Percentiles rank a stretch among this genome's conserved stretches.
These are phyloP conservation scores for Theileria equi DNA, from an alignment of 169 alveolate genomes.

Conservation along the genomic window DNA sequence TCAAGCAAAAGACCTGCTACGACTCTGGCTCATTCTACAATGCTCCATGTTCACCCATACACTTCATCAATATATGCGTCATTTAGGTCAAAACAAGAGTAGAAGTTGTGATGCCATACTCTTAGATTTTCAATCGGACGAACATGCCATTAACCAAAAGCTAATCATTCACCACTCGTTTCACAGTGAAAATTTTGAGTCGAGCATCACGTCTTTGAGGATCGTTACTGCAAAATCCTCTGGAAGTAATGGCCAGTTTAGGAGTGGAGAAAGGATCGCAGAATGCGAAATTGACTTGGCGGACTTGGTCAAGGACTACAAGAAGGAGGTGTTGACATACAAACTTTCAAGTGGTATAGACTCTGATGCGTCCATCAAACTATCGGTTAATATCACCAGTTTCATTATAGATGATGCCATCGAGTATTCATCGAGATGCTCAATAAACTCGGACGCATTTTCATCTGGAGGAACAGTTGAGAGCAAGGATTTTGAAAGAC, in stretches of 20 bases:
- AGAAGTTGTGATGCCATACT: slow-evolving; percentile 24
- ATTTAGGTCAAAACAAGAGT: slow-evolving; percentile 32
- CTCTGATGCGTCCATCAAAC: slow-evolving; percentile 10
- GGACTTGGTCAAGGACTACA: background rate
- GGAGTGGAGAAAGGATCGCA: slow-evolving; percentile 12
- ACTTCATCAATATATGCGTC: background rate
- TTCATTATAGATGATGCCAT: slow-evolving; percentile 3
- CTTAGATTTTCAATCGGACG: background rate
- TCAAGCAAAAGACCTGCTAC: too few relatives aligned
- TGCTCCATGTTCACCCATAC: background rate
- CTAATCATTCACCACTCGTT: slow-evolving; percentile 34
- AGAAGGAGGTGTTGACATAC: background rate
- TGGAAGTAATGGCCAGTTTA: too few relatives aligned
- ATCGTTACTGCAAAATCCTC: too few relatives aligned
- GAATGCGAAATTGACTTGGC: slow-evolving; percentile 36
- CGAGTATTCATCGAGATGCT: too few relatives aligned
- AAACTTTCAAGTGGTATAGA: slow-evolving; percentile 19
- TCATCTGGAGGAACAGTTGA: too few relatives aligned
- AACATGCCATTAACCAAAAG: slow-evolving; percentile 39
- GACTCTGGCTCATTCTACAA: too few relatives aligned
- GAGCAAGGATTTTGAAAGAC: too few relatives aligned
- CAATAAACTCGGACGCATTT: too few relatives aligned
- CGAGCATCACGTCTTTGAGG: too few relatives aligned
- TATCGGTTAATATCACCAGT: slow-evolving; percentile 29
- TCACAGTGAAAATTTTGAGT: too few relatives aligned